Conservation (phyloP, 225 moss, liverwort and hornwort genomes). For the Polytrichum formosum region DNA sequence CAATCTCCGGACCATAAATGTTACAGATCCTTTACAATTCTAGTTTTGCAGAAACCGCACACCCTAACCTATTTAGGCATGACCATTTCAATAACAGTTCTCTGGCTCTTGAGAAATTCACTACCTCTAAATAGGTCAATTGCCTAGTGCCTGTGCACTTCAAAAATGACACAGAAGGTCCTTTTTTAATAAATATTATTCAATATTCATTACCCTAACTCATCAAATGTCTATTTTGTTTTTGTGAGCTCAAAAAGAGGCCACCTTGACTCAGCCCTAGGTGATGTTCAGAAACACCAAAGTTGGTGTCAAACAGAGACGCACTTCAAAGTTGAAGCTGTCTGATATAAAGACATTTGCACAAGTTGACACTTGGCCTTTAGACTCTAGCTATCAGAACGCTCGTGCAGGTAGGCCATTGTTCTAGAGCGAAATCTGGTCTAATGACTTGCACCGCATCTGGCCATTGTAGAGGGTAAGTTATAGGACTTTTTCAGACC, state of each 20-base stretch:
- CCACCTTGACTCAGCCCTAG: background rate
- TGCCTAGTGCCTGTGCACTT: constrained; percentile 1
- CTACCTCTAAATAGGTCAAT: background rate
- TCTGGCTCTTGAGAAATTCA: background rate
- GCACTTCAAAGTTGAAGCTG: constrained; percentile 1
- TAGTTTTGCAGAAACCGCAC: too few species aligned
- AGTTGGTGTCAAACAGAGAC: background rate
- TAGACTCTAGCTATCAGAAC: too few species aligned
- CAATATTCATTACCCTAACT: too few species aligned
- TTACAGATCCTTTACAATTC: background rate
- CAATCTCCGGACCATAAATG: constrained; percentile 7
- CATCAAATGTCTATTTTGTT: background rate
- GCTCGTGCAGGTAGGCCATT: too few species aligned
- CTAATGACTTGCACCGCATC: constrained; percentile 15
- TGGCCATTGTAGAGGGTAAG: constrained; percentile 6
- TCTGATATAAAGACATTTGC: too few species aligned
- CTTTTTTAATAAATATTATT: background rate
- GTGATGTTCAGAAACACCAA: constrained; percentile 1
- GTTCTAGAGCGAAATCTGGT: background rate
- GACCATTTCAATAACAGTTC: too few species aligned
- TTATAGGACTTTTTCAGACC: constrained; percentile 13
- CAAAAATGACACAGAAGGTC: background rate
- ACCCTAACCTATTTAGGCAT: too few species aligned
- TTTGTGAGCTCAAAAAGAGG: background rate
- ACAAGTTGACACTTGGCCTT: too few species aligned